Conservation (phyloP, 2,329 filamentous ascomycete genomes). For the Pseudocercospora fijiensis region DNA sequence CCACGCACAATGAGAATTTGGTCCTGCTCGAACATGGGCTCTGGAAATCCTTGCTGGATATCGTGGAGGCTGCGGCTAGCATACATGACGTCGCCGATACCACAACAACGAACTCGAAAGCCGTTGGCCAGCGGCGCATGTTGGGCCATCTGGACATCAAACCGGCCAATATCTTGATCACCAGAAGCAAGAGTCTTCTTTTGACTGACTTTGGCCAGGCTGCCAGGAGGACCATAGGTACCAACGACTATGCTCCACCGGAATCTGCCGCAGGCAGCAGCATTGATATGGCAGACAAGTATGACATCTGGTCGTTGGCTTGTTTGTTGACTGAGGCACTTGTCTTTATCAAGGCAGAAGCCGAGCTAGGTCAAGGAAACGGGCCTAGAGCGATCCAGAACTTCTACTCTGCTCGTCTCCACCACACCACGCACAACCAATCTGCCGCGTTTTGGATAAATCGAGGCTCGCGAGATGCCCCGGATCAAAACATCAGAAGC, state of each 20-base stretch:
- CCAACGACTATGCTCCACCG: slow-evolving; percentile 5
- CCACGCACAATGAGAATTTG: neutral
- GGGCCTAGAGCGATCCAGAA: slow-evolving; percentile 4
- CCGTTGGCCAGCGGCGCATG: neutral
- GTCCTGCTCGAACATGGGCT: slow-evolving; percentile 11
- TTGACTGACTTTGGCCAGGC: slow-evolving; percentile 14
- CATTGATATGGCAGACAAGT: neutral
- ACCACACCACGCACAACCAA: slow-evolving; percentile 10
- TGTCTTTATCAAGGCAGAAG: slow-evolving; percentile 8
- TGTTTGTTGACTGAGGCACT: slow-evolving; percentile 7
- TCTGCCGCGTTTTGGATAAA: slow-evolving; percentile 9
- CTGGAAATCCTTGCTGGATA: slow-evolving; percentile 6
- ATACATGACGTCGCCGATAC: slow-evolving; percentile 8
- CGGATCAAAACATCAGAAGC: neutral
- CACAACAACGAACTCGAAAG: neutral
- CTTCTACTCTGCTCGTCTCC: slow-evolving; percentile 7
- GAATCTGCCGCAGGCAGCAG: neutral
- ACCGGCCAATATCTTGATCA: slow-evolving; percentile 11
- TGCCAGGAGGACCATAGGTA: slow-evolving; percentile 4
- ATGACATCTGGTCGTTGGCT: slow-evolving; percentile 13
- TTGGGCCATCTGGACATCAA: slow-evolving; percentile 16
- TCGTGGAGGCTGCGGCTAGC: slow-evolving; percentile 11
- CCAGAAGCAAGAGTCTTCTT: slow-evolving; percentile 7
- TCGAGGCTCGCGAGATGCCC: neutral
- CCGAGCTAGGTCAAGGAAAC: neutral